phyloP scores from a whole-genome alignment of 192 early-diverging fungal genomes.

The Haplosporangium gracile region DNA sequence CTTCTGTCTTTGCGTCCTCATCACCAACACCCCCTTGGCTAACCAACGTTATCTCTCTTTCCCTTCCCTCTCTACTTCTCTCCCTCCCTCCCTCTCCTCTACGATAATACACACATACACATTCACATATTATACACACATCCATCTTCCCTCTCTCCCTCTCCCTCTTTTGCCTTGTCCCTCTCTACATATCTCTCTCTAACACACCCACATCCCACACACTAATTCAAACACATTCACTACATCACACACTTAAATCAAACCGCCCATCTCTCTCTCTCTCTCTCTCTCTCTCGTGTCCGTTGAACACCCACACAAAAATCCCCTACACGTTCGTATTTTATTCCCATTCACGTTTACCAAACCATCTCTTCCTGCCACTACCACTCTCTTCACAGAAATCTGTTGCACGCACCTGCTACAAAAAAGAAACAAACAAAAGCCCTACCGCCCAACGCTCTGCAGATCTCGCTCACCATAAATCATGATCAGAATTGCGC shows the following conservation, averaged over 20 bases:
- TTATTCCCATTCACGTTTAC: background rate
- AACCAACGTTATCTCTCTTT: slow-evolving; percentile 5
- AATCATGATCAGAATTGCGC: slow-evolving; percentile 41
- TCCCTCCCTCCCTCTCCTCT: background rate
- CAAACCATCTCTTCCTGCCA: background rate
- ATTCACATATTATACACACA: background rate
- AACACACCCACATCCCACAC: background rate
- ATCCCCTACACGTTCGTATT: background rate
- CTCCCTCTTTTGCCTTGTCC: background rate
- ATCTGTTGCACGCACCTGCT: background rate
- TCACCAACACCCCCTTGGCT: slow-evolving; percentile 13
- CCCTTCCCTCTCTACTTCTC: background rate
- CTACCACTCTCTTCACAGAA: background rate
- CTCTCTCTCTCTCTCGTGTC: background rate
- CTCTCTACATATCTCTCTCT: background rate
- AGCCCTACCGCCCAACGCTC: background rate
- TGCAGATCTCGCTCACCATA: background rate
- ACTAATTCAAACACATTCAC: slow-evolving; percentile 1
- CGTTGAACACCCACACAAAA: background rate
- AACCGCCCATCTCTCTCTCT: background rate
- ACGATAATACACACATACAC: background rate
- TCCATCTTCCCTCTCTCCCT: slow-evolving; percentile 1
- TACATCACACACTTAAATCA: background rate
- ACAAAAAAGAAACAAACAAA: background rate
- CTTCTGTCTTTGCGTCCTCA: background rate